Evolutionary conservation across 371 early-diverging fungal genomes (phyloP).

Genomic region (Mucor lusitanicus): DNA sequence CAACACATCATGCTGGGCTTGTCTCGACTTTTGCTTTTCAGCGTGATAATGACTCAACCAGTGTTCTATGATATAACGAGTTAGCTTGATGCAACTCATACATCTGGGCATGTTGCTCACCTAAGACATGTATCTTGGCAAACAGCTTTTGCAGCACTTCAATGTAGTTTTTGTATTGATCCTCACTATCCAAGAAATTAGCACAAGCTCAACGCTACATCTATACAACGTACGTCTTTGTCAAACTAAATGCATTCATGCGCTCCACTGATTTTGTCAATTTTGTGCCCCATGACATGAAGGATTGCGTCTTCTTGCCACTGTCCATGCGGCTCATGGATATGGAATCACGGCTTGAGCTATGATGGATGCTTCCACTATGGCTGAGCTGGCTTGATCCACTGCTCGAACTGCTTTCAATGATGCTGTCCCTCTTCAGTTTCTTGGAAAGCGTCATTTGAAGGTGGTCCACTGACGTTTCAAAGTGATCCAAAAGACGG

Average conservation of each 20-base stretch:
- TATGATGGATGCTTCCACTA: neutral
- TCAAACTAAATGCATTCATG: slow-evolving; percentile 55
- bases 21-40: slow-evolving; percentile 20
- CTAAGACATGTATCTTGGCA: slow-evolving; percentile 37
- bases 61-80: slow-evolving; percentile 21
- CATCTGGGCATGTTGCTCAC: slow-evolving; percentile 10
- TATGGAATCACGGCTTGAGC: slow-evolving; percentile 15
- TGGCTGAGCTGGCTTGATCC: neutral
- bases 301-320: slow-evolving; percentile 26
- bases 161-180: slow-evolving; percentile 47
- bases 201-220: neutral
- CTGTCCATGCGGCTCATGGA: slow-evolving; percentile 10
- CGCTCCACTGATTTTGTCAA: slow-evolving; percentile 53
- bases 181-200: slow-evolving; percentile 34
- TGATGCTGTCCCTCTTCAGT: slow-evolving; percentile 32
- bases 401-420: neutral
- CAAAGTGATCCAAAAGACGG: slow-evolving; percentile 35
- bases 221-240: slow-evolving; percentile 33
- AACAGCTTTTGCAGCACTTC: slow-evolving; percentile 43
- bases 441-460: slow-evolving; percentile 43
- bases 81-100: neutral
- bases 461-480: slow-evolving; percentile 35
- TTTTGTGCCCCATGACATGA: slow-evolving; percentile 54
- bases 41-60: slow-evolving; percentile 42
- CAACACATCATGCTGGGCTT: slow-evolving; percentile 32